These are phyloP conservation scores for Hypoxylon rickii DNA, from an alignment of 495 filamentous ascomycete genomes.

Conservation along the genomic window DNA sequence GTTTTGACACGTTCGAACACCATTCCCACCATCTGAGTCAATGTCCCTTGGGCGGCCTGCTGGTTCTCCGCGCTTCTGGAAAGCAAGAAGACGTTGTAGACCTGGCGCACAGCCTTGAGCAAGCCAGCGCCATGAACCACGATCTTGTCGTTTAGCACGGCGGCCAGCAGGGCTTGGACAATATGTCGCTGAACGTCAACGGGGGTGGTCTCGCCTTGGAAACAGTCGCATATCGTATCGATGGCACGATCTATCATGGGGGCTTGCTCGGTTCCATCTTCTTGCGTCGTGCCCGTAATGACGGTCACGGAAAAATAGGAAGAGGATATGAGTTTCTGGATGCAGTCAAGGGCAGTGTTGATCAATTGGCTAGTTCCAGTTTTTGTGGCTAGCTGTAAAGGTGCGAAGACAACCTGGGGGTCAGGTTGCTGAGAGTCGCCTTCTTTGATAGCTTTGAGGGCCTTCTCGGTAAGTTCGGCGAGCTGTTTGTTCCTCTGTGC, in stretches of 20 bases:
- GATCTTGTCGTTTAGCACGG: conserved; percentile 96
- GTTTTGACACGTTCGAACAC: conserved; percentile 94
- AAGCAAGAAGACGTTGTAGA: conserved; percentile 97
- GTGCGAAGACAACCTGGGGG: conserved; percentile 89
- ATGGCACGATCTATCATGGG: conserved; percentile 93
- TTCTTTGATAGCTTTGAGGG: conserved; percentile 80
- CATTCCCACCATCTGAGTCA: conserved; percentile 98
- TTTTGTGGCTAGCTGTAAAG: conserved; percentile 85
- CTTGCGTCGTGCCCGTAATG: conserved; percentile 43
- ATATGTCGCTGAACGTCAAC: conserved; percentile 95
- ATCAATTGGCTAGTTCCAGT: conserved; percentile 79
- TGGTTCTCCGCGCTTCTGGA: conserved; percentile 91
- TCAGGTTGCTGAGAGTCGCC: conserved; percentile 71
- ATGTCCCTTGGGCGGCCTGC: conserved; percentile 91
- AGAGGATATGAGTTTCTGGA: conserved; percentile 97
- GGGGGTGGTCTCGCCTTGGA: conserved; percentile 90
- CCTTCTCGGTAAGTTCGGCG: conserved; percentile 76
- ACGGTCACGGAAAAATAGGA: conserved; percentile 90
- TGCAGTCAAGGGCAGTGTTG: conserved; percentile 92
- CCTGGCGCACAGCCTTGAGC: conserved; percentile 95
- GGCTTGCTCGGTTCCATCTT: conserved; percentile 56
- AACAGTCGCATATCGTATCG: conserved; percentile 99
- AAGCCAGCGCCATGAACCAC: conserved; percentile 97
- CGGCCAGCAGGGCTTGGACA: conserved; percentile 92
- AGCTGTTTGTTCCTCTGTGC: conserved; percentile 79